These are phyloP conservation scores for Zygosaccharomyces rouxii DNA, from an alignment of 805 yeast species.

Conservation along the genomic window DNA sequence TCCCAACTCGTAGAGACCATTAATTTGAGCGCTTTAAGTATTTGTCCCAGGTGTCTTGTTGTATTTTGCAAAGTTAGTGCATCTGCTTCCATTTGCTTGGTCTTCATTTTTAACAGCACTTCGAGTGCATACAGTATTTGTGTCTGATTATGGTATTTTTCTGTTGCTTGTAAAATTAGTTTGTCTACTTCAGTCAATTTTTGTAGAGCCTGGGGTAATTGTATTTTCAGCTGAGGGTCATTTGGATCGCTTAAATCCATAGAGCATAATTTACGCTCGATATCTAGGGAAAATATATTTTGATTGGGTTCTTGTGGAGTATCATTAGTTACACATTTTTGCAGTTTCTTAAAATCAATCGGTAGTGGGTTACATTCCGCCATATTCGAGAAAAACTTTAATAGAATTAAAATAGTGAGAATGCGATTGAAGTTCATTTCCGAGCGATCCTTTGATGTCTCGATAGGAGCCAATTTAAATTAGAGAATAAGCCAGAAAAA, in stretches of 20 bases:
- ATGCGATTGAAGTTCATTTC: not conserved
- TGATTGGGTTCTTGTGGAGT: not conserved
- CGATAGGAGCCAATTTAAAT: no score
- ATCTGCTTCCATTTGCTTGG: conserved; percentile 3
- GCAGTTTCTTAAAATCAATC: not conserved
- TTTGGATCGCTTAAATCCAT: not conserved
- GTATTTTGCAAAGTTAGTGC: not conserved
- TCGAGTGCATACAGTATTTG: conserved; percentile 8
- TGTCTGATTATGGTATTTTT: conserved; percentile 4
- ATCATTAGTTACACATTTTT: not conserved
- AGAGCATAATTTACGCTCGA: not conserved
- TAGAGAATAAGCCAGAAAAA: no score
- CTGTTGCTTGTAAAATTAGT: not conserved
- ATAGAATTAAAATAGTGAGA: not conserved
- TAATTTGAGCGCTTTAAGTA: not conserved
- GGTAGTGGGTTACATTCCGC: not conserved
- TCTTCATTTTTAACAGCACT: conserved; percentile 4
- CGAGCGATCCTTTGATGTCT: not conserved
- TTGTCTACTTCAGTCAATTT: not conserved
- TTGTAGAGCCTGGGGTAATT: conserved; percentile 1
- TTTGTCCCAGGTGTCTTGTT: conserved; percentile 4
- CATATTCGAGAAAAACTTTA: not conserved
- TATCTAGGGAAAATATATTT: not conserved
- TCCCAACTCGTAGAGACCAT: not conserved
- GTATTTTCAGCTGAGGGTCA: not conserved